Conservation (phyloP, 257 asterid genomes). For the Fraxinus quadrangulata region DNA sequence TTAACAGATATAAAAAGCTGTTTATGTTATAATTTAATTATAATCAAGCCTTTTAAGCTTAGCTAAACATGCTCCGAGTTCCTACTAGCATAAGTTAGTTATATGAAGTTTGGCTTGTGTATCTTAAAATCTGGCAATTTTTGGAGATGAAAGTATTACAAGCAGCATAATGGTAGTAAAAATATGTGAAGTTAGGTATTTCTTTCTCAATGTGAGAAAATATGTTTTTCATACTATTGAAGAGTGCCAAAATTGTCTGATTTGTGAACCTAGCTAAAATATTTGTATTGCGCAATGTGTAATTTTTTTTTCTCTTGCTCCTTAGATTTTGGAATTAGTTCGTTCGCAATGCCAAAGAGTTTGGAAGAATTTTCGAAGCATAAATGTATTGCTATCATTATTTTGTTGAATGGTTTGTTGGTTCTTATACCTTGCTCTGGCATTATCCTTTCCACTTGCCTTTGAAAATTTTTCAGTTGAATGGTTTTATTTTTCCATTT, state of each 20-base stretch:
- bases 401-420: neutral
- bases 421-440: neutral
- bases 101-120: neutral
- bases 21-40: neutral
- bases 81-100: neutral
- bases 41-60: neutral
- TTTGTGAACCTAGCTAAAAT: conserved; percentile 9
- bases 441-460: neutral
- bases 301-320: neutral
- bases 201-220: neutral
- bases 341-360: neutral
- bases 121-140: neutral
- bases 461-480: neutral
- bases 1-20: neutral
- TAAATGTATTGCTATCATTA: neutral
- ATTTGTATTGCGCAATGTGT: neutral
- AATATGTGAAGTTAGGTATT: neutral
- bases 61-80: neutral
- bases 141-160: neutral
- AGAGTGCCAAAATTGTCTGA: neutral
- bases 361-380: neutral
- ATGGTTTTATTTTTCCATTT: neutral
- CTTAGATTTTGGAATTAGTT: neutral
- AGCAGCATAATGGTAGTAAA: neutral
- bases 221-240: neutral